These are phyloP conservation scores for Manihot esculenta DNA, from an alignment of 441 rosid species.

Conservation along the genomic window DNA sequence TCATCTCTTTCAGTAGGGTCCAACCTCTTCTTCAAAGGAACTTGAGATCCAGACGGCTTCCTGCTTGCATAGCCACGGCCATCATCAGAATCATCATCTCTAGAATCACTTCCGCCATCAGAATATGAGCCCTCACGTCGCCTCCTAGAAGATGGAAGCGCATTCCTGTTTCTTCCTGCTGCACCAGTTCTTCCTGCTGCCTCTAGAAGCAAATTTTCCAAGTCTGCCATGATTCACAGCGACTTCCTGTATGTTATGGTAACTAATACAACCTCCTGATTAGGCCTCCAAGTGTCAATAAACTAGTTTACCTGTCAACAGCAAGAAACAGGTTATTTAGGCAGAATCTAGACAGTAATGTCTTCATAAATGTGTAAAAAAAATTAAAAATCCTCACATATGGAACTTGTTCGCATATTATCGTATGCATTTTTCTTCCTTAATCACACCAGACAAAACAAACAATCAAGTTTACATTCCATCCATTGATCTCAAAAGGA, in stretches of 20 bases:
- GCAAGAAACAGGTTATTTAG: neutral
- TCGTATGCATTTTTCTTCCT: neutral
- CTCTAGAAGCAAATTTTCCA: constrained; percentile 87
- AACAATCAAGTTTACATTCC: neutral
- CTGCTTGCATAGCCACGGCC: constrained; percentile 65
- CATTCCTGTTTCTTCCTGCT: constrained; percentile 54
- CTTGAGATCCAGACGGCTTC: constrained; percentile 90
- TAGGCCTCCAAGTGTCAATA: constrained; percentile 13
- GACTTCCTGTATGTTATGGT: neutral
- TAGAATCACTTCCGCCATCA: constrained; percentile 87
- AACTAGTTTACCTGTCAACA: constrained; percentile 6
- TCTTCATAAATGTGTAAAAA: neutral
- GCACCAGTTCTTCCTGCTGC: constrained; percentile 91
- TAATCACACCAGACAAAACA: neutral
- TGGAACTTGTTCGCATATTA: neutral
- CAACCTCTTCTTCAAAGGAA: constrained; percentile 83
- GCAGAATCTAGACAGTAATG: neutral
- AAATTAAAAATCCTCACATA: neutral
- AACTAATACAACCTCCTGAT: constrained; percentile 13
- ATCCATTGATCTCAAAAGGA: neutral
- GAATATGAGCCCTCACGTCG: constrained; percentile 80
- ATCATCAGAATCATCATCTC: constrained; percentile 82
- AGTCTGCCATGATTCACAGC: constrained; percentile 57
- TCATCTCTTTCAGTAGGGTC: constrained; percentile 80
- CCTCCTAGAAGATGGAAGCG: constrained; percentile 55